Percentiles rank a stretch among this genome's conserved stretches.
Conservation (phyloP, 2,329 filamentous ascomycete species). For the Trichoderma sp. region DNA sequence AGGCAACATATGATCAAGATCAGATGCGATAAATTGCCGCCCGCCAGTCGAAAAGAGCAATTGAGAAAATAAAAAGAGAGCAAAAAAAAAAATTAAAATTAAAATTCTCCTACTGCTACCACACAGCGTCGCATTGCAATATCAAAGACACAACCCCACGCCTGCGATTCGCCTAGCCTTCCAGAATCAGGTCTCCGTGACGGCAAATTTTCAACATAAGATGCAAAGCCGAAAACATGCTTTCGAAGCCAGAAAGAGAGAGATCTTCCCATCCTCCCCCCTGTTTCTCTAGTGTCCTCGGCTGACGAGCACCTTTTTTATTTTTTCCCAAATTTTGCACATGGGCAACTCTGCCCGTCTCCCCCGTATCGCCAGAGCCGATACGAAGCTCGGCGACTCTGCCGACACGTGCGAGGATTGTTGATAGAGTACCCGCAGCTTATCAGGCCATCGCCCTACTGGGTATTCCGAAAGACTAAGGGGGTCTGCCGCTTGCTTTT, state of each 20-base stretch:
- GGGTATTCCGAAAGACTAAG: not conserved
- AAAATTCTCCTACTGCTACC: conserved; percentile 13
- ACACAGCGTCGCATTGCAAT: conserved; percentile 10
- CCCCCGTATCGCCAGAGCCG: not conserved
- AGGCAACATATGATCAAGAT: conserved; percentile 5
- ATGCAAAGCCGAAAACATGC: not conserved
- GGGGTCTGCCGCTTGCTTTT: not conserved
- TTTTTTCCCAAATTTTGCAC: not conserved
- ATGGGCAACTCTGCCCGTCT: not conserved
- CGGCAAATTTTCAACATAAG: not conserved
- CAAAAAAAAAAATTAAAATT: no score
- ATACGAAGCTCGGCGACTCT: not conserved
- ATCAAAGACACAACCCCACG: not conserved
- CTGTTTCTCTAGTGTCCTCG: not conserved
- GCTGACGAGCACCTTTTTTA: not conserved
- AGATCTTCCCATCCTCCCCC: not conserved
- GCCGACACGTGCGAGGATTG: conserved; percentile 3
- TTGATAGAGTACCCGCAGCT: not conserved
- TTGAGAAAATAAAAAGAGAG: not conserved
- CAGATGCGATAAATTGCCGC: not conserved
- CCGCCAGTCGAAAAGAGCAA: not conserved
- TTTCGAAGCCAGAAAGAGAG: not conserved
- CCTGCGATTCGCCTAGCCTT: not conserved
- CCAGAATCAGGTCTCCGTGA: not conserved
- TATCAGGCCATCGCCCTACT: conserved; percentile 11